Conservation (phyloP, 176 grass and related monocot species). For the Eremochloa ophiuroides region DNA sequence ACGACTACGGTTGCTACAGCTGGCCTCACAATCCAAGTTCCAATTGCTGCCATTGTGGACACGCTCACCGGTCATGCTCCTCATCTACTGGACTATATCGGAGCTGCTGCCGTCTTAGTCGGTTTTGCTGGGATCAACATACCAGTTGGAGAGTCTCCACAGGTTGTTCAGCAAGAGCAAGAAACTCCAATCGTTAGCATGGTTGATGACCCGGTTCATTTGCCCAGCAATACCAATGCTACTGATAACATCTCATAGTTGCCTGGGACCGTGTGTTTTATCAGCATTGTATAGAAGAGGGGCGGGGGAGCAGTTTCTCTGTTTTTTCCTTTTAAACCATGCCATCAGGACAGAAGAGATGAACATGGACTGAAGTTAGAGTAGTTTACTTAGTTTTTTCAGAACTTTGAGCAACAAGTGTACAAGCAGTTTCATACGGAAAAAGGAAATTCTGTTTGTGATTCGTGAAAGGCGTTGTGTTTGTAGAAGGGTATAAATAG, state of each 20-base stretch:
- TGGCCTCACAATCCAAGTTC: slow-evolving; percentile 87
- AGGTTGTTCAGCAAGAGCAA: slow-evolving; percentile 35
- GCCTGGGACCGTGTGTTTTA: not conserved
- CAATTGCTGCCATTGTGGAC: slow-evolving; percentile 85
- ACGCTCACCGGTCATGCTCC: slow-evolving; percentile 74
- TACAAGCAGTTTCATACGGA: not conserved
- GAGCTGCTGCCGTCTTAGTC: slow-evolving; percentile 73
- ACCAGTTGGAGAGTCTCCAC: slow-evolving; percentile 31
- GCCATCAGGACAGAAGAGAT: not conserved
- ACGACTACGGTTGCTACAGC: slow-evolving; percentile 96
- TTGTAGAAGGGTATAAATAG: not conserved
- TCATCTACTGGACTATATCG: slow-evolving; percentile 57
- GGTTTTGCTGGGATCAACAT: slow-evolving; percentile 94
- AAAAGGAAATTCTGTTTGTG: not conserved
- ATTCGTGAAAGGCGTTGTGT: not conserved
- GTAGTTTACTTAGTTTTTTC: not conserved
- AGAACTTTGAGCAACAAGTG: not conserved
- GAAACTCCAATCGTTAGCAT: slow-evolving; percentile 37
- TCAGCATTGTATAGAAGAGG: not conserved
- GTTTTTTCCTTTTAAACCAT: not conserved
- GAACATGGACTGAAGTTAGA: not conserved
- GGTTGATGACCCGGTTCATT: slow-evolving; percentile 37
- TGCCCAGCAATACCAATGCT: slow-evolving; percentile 6
- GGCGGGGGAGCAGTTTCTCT: not conserved
- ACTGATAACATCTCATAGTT: slow-evolving; percentile 22